These are phyloP conservation scores for Tetrahymena malaccensis DNA, from an alignment of 73 alveolate species.

Conservation along the genomic window DNA sequence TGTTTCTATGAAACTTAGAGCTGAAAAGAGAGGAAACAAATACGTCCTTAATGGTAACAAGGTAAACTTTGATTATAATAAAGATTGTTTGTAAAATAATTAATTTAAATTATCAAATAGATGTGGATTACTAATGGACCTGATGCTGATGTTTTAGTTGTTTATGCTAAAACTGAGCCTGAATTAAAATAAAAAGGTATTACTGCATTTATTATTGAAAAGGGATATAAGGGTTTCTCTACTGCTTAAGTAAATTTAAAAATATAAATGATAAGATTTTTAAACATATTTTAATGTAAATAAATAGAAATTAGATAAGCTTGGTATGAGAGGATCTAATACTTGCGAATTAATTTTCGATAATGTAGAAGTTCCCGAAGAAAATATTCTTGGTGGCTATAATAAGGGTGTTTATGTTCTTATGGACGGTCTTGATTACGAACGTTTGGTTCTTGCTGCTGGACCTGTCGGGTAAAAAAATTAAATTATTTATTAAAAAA, in stretches of 20 bases:
- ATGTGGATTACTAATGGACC: slow-evolving; percentile 97
- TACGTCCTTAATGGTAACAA: slow-evolving; percentile 72
- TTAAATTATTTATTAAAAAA: too few species aligned
- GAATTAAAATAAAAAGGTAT: slow-evolving; percentile 67
- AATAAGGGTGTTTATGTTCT: slow-evolving; percentile 80
- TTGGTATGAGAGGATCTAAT: slow-evolving; percentile 90
- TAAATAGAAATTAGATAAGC: slow-evolving; percentile 65
- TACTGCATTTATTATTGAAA: slow-evolving; percentile 80
- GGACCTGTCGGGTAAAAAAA: slow-evolving; percentile 77
- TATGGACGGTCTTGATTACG: slow-evolving; percentile 85
- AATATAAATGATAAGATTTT: background rate
- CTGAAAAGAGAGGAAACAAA: slow-evolving; percentile 71
- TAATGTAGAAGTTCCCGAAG: slow-evolving; percentile 77
- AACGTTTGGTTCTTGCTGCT: slow-evolving; percentile 80
- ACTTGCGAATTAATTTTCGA: slow-evolving; percentile 84
- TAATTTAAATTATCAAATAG: background rate
- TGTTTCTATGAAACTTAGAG: slow-evolving; percentile 67
- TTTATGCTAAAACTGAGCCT: slow-evolving; percentile 86
- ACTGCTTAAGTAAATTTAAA: slow-evolving; percentile 26
- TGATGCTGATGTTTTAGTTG: slow-evolving; percentile 76
- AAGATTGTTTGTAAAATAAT: background rate
- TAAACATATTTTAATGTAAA: background rate
- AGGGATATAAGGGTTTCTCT: slow-evolving; percentile 69
- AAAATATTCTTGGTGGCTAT: slow-evolving; percentile 60
- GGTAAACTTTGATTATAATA: background rate